phyloP scores from a whole-genome alignment of 2,329 filamentous ascomycete species.

The Pezicula carpinea region DNA sequence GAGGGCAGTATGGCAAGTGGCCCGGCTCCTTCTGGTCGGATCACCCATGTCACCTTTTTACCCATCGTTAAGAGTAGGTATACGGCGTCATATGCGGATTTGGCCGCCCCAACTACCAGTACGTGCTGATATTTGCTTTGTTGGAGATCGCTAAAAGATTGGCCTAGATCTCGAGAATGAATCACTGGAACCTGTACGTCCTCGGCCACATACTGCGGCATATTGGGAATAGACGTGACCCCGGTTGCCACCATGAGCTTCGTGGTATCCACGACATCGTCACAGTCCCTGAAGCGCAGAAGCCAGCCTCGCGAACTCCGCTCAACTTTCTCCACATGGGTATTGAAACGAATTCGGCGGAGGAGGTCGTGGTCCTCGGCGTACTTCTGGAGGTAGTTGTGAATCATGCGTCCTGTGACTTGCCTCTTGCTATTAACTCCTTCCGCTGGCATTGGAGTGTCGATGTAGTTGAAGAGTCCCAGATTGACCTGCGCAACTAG shows the following conservation, averaged over 20 bases:
- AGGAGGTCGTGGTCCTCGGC: slow-evolving; percentile 23
- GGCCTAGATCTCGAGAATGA: slow-evolving; percentile 25
- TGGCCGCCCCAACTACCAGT: neutral
- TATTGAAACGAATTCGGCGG: slow-evolving; percentile 22
- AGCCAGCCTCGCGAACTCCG: slow-evolving; percentile 13
- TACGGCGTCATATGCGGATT: neutral
- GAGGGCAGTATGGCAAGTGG: slow-evolving; percentile 29
- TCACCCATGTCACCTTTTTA: slow-evolving; percentile 30
- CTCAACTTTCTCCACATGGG: slow-evolving; percentile 17
- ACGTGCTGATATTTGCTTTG: slow-evolving; percentile 5
- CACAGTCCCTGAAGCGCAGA: neutral
- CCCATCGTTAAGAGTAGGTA: slow-evolving; percentile 26
- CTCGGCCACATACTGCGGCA: slow-evolving; percentile 15
- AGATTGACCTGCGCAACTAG: slow-evolving; percentile 41
- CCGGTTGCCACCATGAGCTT: slow-evolving; percentile 31
- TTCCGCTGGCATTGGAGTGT: slow-evolving; percentile 28
- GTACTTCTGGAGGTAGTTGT: slow-evolving; percentile 23
- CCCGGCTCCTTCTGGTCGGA: slow-evolving; percentile 27
- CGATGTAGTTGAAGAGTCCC: slow-evolving; percentile 31
- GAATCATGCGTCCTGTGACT: slow-evolving; percentile 27
- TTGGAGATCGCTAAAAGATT: slow-evolving; percentile 7
- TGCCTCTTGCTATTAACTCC: slow-evolving; percentile 24
- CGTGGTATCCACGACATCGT: slow-evolving; percentile 3
- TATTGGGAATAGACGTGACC: slow-evolving; percentile 24
- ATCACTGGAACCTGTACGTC: slow-evolving; percentile 8